Conservation (phyloP, 192 early-diverging fungal species). For the Backusella macrospora region DNA sequence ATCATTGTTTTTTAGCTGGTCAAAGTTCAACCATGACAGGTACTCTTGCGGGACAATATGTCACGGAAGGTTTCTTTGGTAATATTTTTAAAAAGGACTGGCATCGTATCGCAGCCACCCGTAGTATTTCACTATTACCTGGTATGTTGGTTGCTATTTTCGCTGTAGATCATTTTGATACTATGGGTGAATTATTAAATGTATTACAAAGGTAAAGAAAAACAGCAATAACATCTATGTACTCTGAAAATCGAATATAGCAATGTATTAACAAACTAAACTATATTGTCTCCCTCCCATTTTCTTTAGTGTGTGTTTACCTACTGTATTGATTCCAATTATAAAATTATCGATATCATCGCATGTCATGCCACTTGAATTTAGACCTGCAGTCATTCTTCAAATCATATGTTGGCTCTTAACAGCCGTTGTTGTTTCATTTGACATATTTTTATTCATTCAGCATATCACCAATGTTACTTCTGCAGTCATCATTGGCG, state of each 20-base stretch:
- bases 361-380: conserved; percentile 14
- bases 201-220: conserved; percentile 59
- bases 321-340: conserved; percentile 28
- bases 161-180: conserved; percentile 61
- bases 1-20: conserved; percentile 51
- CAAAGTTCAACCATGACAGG: conserved; percentile 89
- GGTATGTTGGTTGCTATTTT: conserved; percentile 66
- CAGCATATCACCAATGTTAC: conserved; percentile 5
- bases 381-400: conserved; percentile 1
- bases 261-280: not conserved
- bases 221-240: not conserved
- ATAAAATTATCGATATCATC: conserved; percentile 22
- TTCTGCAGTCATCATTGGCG: conserved; percentile 6
- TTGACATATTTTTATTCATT: conserved; percentile 29
- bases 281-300: not conserved
- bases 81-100: conserved; percentile 56
- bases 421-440: conserved; percentile 20
- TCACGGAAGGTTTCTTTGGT: conserved; percentile 83
- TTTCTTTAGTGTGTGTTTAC: conserved; percentile 20
- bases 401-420: conserved; percentile 19
- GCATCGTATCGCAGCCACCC: conserved; percentile 63
- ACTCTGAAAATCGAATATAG: not conserved
- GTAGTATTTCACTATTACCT: conserved; percentile 64
- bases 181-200: conserved; percentile 70
- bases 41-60: conserved; percentile 91